Conservation (phyloP, 129 eudicot species). For the Helichrysum umbraculigerum region DNA sequence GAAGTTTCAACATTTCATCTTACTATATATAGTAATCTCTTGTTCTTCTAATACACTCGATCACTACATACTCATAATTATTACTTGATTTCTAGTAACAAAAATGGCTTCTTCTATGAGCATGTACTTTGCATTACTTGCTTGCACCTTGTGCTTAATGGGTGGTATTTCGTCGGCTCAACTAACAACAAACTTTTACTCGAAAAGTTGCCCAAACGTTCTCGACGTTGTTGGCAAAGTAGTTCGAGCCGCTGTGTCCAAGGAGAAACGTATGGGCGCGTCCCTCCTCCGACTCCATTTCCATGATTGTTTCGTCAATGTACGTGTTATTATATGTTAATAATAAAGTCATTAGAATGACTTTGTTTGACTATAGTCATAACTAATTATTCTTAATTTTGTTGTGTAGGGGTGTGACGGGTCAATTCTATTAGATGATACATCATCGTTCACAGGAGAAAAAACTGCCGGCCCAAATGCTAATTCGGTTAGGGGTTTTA, state of each 20-base stretch:
- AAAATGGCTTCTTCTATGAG: constrained; percentile 24
- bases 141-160: constrained; percentile 27
- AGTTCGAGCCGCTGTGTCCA: constrained; percentile 43
- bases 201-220: constrained; percentile 47
- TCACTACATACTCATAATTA: neutral
- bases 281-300: constrained; percentile 58
- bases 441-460: constrained; percentile 61
- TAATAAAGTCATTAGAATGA: neutral
- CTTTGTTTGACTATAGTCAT: constrained; percentile 3
- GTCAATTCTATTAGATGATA: constrained; percentile 62
- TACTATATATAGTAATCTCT: constrained; percentile 14
- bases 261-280: constrained; percentile 65
- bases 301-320: constrained; percentile 56
- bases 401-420: constrained; percentile 63
- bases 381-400: neutral
- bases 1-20: neutral
- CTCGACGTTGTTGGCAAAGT: constrained; percentile 23
- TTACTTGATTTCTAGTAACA: neutral
- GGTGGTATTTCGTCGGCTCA: constrained; percentile 41
- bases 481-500: constrained; percentile 48
- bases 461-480: constrained; percentile 53
- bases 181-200: constrained; percentile 42
- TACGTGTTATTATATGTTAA: neutral
- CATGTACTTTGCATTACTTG: constrained; percentile 20
- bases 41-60: constrained; percentile 14